Conservation (phyloP, 768 basidiomycete species). For the Rhodosporidiobolus sp. region DNA sequence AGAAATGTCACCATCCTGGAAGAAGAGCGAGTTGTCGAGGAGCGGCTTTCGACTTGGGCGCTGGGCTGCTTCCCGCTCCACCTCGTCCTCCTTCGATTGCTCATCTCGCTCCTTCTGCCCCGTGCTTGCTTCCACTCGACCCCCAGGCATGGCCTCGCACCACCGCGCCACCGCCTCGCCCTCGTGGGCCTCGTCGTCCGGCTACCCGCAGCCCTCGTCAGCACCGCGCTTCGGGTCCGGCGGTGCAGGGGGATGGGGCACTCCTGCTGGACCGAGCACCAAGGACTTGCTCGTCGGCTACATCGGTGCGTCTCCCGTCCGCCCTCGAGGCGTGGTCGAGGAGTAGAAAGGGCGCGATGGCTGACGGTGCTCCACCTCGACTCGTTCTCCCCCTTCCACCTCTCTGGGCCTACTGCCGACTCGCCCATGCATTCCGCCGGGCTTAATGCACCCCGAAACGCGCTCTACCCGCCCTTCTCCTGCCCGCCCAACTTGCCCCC, state of each 20-base stretch:
- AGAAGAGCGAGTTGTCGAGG: no score
- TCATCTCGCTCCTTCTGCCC: neutral
- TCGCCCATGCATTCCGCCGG: no score
- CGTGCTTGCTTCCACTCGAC: neutral
- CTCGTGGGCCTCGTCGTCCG: constrained; percentile 11
- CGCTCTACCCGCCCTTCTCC: no score
- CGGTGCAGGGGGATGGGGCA: neutral
- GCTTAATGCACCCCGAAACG: neutral
- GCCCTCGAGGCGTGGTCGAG: neutral
- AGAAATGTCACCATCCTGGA: no score
- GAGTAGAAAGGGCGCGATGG: no score
- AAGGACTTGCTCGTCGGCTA: constrained; percentile 27
- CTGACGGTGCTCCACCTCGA: no score
- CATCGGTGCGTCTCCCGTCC: constrained; percentile 25
- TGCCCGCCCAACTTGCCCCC: neutral
- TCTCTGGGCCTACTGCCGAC: no score
- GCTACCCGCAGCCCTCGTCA: neutral
- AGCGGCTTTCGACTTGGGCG: no score
- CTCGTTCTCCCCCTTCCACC: neutral
- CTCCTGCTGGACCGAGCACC: neutral
- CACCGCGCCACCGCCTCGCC: constrained; percentile 11
- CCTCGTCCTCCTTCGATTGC: no score
- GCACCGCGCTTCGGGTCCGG: neutral
- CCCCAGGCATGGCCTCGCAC: constrained; percentile 18
- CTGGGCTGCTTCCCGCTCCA: no score